These are phyloP conservation scores for Venturia effusa DNA, from an alignment of 2,329 filamentous ascomycete species.

Conservation along the genomic window DNA sequence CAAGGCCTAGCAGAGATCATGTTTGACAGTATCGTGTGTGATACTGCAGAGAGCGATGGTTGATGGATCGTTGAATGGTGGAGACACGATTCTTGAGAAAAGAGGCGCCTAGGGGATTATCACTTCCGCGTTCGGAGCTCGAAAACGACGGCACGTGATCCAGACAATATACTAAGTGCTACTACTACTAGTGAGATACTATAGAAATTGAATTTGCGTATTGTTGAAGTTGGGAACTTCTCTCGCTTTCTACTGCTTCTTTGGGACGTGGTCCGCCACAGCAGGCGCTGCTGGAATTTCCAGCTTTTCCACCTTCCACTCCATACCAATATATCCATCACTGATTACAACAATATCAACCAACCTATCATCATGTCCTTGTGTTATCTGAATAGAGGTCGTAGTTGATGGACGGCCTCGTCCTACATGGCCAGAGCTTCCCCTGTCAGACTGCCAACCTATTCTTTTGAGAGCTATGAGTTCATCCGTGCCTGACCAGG, in stretches of 20 bases:
- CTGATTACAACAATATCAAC: conserved; percentile 70
- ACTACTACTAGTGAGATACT: too few species aligned
- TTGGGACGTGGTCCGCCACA: background rate
- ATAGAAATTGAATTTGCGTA: too few species aligned
- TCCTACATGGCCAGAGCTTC: conserved; percentile 2
- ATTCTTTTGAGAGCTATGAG: conserved; percentile 79
- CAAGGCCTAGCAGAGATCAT: too few species aligned
- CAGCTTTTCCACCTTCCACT: conserved; percentile 44
- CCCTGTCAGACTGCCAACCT: conserved; percentile 49
- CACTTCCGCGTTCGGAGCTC: too few species aligned
- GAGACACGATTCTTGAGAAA: too few species aligned
- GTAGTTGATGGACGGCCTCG: conserved; percentile 39
- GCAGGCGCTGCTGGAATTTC: conserved; percentile 35
- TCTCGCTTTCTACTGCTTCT: background rate
- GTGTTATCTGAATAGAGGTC: conserved; percentile 51
- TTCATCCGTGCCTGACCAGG: conserved; percentile 57
- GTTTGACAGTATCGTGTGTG: too few species aligned
- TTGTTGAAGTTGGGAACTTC: too few species aligned
- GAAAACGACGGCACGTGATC: background rate
- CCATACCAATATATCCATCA: conserved; percentile 76
- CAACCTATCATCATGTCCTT: conserved; percentile 42
- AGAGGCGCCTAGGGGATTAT: too few species aligned
- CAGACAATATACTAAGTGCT: too few species aligned
- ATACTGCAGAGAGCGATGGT: too few species aligned
- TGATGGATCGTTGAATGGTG: too few species aligned